Conservation (phyloP, 345 rosid genomes). For the sweet orange (Citrus sinensis) region DVS_A1.0 CM039161.1:24386501-24387000, state of each 20-base stretch:
- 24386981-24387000: not conserved
- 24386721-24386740: constrained; percentile 83
- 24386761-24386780: constrained; percentile 80
- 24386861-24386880: constrained; percentile 20
- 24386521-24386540: no score
- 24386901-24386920: not conserved
- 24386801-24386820: constrained; percentile 84
- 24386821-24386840: constrained; percentile 72
- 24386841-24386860: constrained; percentile 86
- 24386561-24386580: not conserved
- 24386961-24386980: not conserved
- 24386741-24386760: constrained; percentile 72
- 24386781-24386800: constrained; percentile 74
- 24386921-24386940: not conserved
- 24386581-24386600: constrained; percentile 84
- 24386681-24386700: constrained; percentile 79
- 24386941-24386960: not conserved
- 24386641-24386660: constrained; percentile 62
- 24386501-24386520: not conserved
- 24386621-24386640: constrained; percentile 97
- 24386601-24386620: constrained; percentile 98
- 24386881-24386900: not conserved
- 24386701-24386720: constrained; percentile 77
- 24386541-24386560: not conserved
- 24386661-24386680: constrained; percentile 83